Percentiles rank a stretch among this genome's conserved stretches.
Evolutionary conservation across 768 basidiomycete genomes (phyloP).

Genomic region (Sporobolomyces phaffii): DNA sequence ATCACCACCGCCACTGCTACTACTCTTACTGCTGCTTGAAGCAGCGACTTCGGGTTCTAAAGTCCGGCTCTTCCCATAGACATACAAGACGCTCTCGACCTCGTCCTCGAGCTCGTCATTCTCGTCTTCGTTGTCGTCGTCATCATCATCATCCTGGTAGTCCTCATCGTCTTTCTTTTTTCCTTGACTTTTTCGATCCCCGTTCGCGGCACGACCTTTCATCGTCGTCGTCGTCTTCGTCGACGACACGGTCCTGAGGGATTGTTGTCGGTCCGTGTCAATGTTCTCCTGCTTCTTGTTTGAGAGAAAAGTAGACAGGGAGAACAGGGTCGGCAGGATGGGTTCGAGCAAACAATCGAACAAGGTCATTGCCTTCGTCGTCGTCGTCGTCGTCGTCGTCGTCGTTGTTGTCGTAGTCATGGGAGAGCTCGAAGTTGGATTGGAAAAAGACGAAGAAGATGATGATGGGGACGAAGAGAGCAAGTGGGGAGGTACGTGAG

Average conservation of each 20-base stretch:
- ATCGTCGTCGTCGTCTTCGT: not conserved
- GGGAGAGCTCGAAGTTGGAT: too few species aligned
- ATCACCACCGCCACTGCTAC: not conserved
- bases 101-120: constrained; percentile 62
- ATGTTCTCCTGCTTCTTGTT: too few species aligned
- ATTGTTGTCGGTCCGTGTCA: too few species aligned
- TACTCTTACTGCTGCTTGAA: not conserved
- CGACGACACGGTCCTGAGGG: too few species aligned
- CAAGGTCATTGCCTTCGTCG: too few species aligned
- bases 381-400: too few species aligned
- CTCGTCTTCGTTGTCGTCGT: constrained; percentile 31
- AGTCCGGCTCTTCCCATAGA: constrained; percentile 74
- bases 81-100: constrained; percentile 60
- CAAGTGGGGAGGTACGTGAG: not conserved
- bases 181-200: not conserved
- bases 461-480: too few species aligned
- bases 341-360: constrained; percentile 1
- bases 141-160: constrained; percentile 37
- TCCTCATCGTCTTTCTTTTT: not conserved
- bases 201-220: not conserved
- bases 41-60: constrained; percentile 40
- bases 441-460: too few species aligned
- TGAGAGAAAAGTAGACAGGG: not conserved
- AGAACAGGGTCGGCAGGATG: not conserved
- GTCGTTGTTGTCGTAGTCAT: too few species aligned